Conservation (phyloP, 2,329 filamentous ascomycete species). For the Dothiorella sarmentorum region DNA sequence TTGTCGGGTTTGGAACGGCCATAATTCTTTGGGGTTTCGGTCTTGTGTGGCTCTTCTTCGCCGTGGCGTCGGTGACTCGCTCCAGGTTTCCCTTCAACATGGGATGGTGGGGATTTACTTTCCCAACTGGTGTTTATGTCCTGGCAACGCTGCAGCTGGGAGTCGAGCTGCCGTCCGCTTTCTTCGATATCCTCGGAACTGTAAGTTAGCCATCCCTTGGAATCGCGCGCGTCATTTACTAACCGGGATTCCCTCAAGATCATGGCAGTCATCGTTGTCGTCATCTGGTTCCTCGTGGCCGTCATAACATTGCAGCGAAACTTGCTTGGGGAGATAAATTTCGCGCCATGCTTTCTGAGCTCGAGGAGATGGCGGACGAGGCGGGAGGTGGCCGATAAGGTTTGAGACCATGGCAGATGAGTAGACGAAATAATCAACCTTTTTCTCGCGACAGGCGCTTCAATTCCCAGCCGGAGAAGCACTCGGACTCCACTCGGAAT, state of each 20-base stretch:
- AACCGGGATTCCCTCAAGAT: constrained; percentile 32
- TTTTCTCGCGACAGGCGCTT: no score
- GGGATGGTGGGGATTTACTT: constrained; percentile 62
- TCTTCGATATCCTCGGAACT: constrained; percentile 57
- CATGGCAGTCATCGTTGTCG: constrained; percentile 49
- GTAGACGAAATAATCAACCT: no score
- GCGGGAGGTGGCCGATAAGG: not conserved
- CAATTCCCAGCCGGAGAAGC: no score
- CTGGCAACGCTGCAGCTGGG: constrained; percentile 48
- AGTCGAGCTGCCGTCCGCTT: constrained; percentile 51
- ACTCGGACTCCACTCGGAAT: not conserved
- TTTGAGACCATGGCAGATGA: no score
- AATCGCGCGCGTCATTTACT: not conserved
- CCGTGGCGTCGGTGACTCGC: constrained; percentile 47
- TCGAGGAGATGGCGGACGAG: not conserved
- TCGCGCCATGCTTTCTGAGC: constrained; percentile 51
- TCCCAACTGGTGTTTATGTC: constrained; percentile 57
- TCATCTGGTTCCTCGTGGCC: constrained; percentile 56
- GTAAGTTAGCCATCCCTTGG: constrained; percentile 23
- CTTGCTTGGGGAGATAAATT: constrained; percentile 49
- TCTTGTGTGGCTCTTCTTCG: constrained; percentile 54
- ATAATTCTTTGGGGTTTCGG: constrained; percentile 57
- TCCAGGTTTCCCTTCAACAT: constrained; percentile 57
- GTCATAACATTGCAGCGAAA: constrained; percentile 48
- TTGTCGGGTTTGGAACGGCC: constrained; percentile 53